Percentiles rank a stretch among this genome's conserved stretches.
These are phyloP conservation scores for Arachnopeziza araneosa DNA, from an alignment of 2,329 filamentous ascomycete species.

Conservation along the genomic window DNA sequence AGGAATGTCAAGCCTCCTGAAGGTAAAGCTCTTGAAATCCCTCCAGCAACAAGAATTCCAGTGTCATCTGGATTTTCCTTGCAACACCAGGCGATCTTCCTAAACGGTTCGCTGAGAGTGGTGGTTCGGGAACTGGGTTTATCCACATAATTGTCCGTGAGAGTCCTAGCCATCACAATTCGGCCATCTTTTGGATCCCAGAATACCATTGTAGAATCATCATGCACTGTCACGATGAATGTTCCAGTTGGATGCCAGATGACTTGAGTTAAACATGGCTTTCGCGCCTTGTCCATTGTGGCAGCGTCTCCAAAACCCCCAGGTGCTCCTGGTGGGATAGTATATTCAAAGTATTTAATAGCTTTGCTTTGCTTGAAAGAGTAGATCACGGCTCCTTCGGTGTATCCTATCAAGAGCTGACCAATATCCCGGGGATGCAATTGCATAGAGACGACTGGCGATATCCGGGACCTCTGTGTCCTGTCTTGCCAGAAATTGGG, in stretches of 20 bases:
- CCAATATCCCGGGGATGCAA: conserved; percentile 91
- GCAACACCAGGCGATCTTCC: conserved; percentile 84
- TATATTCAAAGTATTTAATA: conserved; percentile 76
- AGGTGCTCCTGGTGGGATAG: conserved; percentile 72
- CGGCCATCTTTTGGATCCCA: conserved; percentile 92
- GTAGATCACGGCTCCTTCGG: conserved; percentile 80
- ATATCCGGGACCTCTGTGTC: conserved; percentile 59
- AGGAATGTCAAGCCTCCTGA: conserved; percentile 81
- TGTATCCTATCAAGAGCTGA: conserved; percentile 85
- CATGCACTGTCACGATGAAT: conserved; percentile 29
- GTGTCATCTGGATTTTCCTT: conserved; percentile 94
- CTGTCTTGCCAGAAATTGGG: conserved; percentile 80
- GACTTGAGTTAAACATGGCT: conserved; percentile 73
- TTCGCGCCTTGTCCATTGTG: conserved; percentile 55
- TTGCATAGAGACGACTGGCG: conserved; percentile 68
- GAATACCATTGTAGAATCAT: conserved; percentile 81
- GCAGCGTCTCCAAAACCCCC: conserved; percentile 63
- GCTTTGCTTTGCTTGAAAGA: conserved; percentile 89
- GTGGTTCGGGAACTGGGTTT: conserved; percentile 46
- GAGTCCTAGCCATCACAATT: conserved; percentile 74
- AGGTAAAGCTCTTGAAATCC: conserved; percentile 59
- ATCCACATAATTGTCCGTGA: conserved; percentile 70
- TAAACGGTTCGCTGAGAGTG: conserved; percentile 65
- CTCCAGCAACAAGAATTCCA: conserved; percentile 79
- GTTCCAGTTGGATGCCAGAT: conserved; percentile 83